Evolutionary conservation across 163 green algal species (phyloP), one percentile per base, ranked within the genome.

Genomic region (Volvox carteri): DNA sequence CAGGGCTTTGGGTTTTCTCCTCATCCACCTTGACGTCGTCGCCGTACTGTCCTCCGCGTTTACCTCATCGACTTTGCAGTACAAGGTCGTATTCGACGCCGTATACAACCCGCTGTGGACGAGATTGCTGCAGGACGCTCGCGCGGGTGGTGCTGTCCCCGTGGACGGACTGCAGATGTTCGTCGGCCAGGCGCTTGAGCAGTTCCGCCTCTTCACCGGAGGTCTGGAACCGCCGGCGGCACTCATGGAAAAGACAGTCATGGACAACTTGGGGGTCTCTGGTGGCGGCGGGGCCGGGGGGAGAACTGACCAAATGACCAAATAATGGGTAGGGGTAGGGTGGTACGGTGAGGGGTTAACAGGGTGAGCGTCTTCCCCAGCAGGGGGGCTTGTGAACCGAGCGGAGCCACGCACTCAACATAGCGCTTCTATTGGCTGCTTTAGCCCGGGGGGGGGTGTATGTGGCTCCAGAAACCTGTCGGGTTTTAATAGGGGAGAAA

Each of bases 161-260:
- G 98, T 98, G n/a, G 98, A 96, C n/a, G 98, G 98, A 0, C 88
- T 99, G 50, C 95, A 98, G 42, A 99, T 99, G 98, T 99, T 99
- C 95, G 96, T 99, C 25, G 95, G 98, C 11, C 97, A 99, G 91
- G 97, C 98, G 1, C 95, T 95, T n/a, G 92, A 97, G 78, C 98
- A 99, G 94, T 99, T 99, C 86, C 80, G 94, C 84, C 94, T 96
- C 9, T 99, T 99, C 92, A 99, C 96, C 25, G 94, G 93, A 0
- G 78, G 78, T 14, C 28, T 85, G 79, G 73, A 93, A 70, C 83
- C 95, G 0, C 92, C 95, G 2, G 79, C 93, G 41, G 88, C 93
- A 1, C 85, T 97, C 9, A 97, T 98, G 95, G 73, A 87, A 41
- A 58, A 94, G 18, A 93, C 93, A 16, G 93, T 96, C 30, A 28